Conservation (phyloP, 2,329 filamentous ascomycete genomes). For the Nothophaeocryptopus gaeumannii region DNA sequence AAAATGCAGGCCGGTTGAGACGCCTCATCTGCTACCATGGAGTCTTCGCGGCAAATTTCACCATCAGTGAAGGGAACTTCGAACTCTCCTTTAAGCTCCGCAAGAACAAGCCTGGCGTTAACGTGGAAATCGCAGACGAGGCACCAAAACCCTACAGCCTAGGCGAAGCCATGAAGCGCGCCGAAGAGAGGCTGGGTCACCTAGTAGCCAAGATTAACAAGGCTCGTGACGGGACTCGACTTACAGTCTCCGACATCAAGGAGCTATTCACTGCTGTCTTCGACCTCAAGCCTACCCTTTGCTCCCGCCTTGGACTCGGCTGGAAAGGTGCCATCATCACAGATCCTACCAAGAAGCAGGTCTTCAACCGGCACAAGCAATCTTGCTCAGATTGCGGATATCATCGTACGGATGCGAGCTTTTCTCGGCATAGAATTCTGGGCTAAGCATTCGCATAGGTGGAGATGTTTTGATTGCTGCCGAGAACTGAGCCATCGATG, state of each 20-base stretch:
- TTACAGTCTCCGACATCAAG: background rate
- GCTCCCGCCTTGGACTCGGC: conserved; percentile 5
- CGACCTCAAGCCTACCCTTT: conserved; percentile 7
- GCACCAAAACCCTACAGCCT: conserved; percentile 3
- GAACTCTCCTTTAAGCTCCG: background rate
- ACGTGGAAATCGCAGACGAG: conserved; percentile 2
- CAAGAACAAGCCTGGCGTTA: background rate
- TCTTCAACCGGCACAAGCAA: background rate
- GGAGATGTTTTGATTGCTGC: no score
- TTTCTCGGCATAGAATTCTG: no score
- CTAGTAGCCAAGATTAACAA: background rate
- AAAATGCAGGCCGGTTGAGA: conserved; percentile 20
- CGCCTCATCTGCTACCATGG: conserved; percentile 17
- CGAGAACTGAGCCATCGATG: no score
- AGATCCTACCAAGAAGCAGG: background rate
- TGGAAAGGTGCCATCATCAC: conserved; percentile 7
- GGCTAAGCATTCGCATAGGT: no score
- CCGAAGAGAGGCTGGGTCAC: background rate
- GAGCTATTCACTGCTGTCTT: conserved; percentile 2
- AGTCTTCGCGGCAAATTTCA: conserved; percentile 18
- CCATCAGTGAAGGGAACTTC: conserved; percentile 11
- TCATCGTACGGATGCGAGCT: background rate
- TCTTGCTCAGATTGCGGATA: conserved; percentile 8
- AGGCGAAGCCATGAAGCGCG: conserved; percentile 5
- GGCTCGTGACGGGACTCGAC: background rate